These are phyloP conservation scores for Chrysoporthe cubensis DNA, from an alignment of 2,329 filamentous ascomycete species.

Conservation along the genomic window DNA sequence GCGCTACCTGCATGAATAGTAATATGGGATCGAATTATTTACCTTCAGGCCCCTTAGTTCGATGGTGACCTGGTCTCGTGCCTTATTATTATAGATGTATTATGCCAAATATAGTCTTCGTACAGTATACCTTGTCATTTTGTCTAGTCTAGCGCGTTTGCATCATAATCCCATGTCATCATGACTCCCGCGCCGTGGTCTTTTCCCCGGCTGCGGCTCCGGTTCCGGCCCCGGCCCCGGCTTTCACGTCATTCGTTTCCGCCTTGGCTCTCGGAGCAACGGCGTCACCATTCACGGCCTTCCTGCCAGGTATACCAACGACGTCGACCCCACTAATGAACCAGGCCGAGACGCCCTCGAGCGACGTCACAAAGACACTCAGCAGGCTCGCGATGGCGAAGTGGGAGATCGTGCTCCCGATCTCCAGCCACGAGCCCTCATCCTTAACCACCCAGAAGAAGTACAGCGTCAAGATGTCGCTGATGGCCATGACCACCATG, in stretches of 20 bases:
- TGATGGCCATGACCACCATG: conserved; percentile 91
- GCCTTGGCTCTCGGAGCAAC: not conserved
- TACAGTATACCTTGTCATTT: not conserved
- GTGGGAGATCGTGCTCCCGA: conserved; percentile 94
- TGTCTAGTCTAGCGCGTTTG: not conserved
- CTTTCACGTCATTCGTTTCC: conserved; percentile 7
- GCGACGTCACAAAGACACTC: conserved; percentile 85
- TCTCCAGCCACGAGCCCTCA: conserved; percentile 96
- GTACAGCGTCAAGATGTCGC: conserved; percentile 88
- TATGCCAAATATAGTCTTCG: not conserved
- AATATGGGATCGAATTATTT: not conserved
- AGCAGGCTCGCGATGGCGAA: conserved; percentile 90
- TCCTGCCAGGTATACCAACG: conserved; percentile 12
- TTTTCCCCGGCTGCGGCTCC: not conserved
- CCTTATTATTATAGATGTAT: not conserved
- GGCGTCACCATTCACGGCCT: conserved; percentile 6
- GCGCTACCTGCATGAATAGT: not conserved
- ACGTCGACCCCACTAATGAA: conserved; percentile 78
- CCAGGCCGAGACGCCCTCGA: conserved; percentile 84
- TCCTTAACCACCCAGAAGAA: conserved; percentile 99
- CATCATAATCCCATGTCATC: not conserved
- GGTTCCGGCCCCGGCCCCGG: not conserved
- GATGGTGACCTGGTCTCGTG: not conserved
- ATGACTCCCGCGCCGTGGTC: conserved; percentile 13
- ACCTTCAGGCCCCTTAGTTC: not conserved